Base-by-base conservation (phyloP, 2,329 filamentous ascomycete species). In the Alternaria conjuncta region DNA sequence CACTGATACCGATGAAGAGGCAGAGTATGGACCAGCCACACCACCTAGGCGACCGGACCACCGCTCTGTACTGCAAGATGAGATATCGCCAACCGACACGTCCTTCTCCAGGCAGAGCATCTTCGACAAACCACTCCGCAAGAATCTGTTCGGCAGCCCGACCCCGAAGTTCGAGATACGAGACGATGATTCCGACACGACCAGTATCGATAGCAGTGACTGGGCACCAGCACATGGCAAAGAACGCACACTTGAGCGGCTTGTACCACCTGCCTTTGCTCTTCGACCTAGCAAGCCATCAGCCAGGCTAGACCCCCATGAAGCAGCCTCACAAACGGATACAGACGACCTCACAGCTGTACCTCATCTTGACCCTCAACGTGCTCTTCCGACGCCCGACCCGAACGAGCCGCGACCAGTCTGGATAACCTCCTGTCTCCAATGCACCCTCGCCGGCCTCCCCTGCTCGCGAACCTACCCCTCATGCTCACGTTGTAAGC, bases 401-500 rank as follows among this genome's bases (percentile, higher is more conserved):
- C 47, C 57, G 3, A 23, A 58, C 13, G 32, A 32, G 10, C 57
- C 66, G 2, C 63, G 62, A 13, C 53, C 73, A n/a, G 63, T 76
- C 2, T 70, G 51, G 28, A 44, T 79, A 6, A 71, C 68, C 7
- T 77, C 76, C 4, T 79, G 77, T 20, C 64, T 74, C 0, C 75
- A 78, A 61, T 79, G 77, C 64, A 71, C 63, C 1, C 66, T 74
- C 20, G 55, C 64, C 1, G 41, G 55, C 3, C 67, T 79, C 3
- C 70, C 71, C 9, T 79, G 77, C 59, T 78, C 75, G 0, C 66
- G 75, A 25, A 76, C 68, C 1, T 53, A 63, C 9, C 75, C 77
- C 0, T 21, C 55, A 32, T 79, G 76, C 54, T 67, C 69, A 0
- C 74, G 77, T 8, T 79, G 77, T 57, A 56, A 50, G 7, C 69